phyloP scores from a whole-genome alignment of 176 grass and related monocot genomes.

The Typha latifolia region DNA sequence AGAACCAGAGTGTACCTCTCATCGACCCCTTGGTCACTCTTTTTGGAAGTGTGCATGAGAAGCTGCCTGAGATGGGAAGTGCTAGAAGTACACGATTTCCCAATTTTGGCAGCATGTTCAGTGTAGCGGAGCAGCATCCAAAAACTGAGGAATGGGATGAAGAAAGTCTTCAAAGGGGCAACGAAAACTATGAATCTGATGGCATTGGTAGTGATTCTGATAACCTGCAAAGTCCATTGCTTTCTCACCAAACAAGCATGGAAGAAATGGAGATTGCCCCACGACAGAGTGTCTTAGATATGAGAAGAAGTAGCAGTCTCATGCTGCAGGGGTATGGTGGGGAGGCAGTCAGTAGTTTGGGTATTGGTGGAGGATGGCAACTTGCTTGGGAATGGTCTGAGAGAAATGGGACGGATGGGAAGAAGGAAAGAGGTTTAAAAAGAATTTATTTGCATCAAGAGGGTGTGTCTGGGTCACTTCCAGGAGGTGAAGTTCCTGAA shows the following conservation, averaged over 20 bases:
- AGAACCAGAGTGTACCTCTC: constrained; percentile 40
- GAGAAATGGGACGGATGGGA: constrained; percentile 58
- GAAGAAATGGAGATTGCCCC: constrained; percentile 59
- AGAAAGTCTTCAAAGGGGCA: constrained; percentile 64
- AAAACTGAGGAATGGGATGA: constrained; percentile 87
- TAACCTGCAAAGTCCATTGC: constrained; percentile 62
- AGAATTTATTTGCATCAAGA: constrained; percentile 90
- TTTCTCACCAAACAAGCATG: constrained; percentile 47
- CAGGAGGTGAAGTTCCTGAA: constrained; percentile 45
- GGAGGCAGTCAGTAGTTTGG: constrained; percentile 67
- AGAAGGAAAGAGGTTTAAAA: constrained; percentile 68
- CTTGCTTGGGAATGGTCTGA: constrained; percentile 86
- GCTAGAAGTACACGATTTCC: constrained; percentile 75
- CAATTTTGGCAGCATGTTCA: constrained; percentile 95
- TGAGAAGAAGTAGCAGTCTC: constrained; percentile 47
- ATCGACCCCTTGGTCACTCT: constrained; percentile 75
- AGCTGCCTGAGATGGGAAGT: constrained; percentile 68
- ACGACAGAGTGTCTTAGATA: constrained; percentile 33
- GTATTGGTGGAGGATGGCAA: constrained; percentile 84
- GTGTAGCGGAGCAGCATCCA: constrained; percentile 57
- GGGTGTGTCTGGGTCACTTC: constrained; percentile 49
- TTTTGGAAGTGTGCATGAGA: constrained; percentile 88
- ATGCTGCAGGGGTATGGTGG: constrained; percentile 28
- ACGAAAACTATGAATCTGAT: constrained; percentile 74
- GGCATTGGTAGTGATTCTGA: constrained; percentile 47